Evolutionary conservation across 2,329 filamentous ascomycete species (phyloP), one percentile per base, ranked within the genome.

Genomic region (Alternaria consortialis): DNA sequence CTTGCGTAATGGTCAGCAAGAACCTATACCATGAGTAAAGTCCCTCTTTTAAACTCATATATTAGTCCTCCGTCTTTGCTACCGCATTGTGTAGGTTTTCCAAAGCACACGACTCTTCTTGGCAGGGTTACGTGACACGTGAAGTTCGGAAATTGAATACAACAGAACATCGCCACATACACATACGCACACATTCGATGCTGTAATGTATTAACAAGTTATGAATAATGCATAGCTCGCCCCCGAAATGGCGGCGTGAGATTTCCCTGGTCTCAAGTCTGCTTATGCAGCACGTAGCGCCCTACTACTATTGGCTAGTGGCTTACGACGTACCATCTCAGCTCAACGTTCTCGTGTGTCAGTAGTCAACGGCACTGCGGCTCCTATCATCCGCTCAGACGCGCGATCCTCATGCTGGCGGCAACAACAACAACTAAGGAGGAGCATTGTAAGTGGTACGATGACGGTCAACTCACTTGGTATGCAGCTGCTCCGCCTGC

Each of bases 171-270:
- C 20, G 20, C 20, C 20, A 20, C 20, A 20, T 20, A 20, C 20
- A 20, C 20, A 20, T 20, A 20, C 20, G 20, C 20, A 20, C 31
- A 48, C 46, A 34, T 7, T 6, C 25, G n/a, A 44, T 5, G 2
- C 4, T 34, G 44, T 32, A 32, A 34, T 1, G 17, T 23, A 13
- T 32, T 48, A 4, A 13, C 20, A 48, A 48, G 48, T 25, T 20
- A 37, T 37, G 32, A 51, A 37, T 27, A 39, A 37, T 13, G 5
- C 32, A 37, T 7, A 51, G 20, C 15, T 44, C 7, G 50, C 20
- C 27, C 44, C 39, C 40, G 20, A 65, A 63, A 67, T 50, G 47
- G 65, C 60, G 62, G 65, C 52, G 60, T 65, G 63, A 65, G 63
- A 63, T 60, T 52, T 20, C 20, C 56, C 23, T 39, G 15, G 53